Evolutionary conservation across 2,329 filamentous ascomycete species (phyloP), one percentile per base, ranked within the genome.

Genomic region (Aureobasidium sp.): DNA sequence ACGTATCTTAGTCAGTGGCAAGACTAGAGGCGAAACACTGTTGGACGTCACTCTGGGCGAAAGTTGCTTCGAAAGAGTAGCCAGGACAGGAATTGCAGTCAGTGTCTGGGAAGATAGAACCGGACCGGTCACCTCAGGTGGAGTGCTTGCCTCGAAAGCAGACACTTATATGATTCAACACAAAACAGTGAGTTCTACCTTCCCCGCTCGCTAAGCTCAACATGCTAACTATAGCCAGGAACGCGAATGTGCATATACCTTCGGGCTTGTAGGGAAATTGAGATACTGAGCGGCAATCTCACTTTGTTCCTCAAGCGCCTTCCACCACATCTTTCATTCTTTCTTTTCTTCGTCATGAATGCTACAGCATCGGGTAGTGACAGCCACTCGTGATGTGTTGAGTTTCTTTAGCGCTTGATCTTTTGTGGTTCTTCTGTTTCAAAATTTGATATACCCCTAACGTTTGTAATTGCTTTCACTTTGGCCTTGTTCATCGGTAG

Each of bases 31-130:
- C 24, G 79, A 86, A 64, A 80, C 87, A 1, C 74, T 96, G 39
- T 80, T 97, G 0, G 93, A 97, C 72, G 90, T 90, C 1, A 91
- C 91, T 52, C 79, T 97, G 1, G 88, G 88, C 12, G 91, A 91
- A 71, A 89, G 85, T 62, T 92, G 89, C 70, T 95, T 96, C 75
- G 88, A 92, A 67, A 80, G 89, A 19, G 85, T 96, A 64, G 92
- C 90, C 5, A 85, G 88, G 66, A 88, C 89, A 37, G 92, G 92
- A 50, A 93, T 97, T 68, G 90, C 94, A 1, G 86, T 96, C 61
- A 92, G 89, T 66, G 88, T 97, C 39, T 94, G 91, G 85, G 89
- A 94, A 72, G 78, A 80, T 65, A 69, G 71, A n/a, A 66, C 73
- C 2, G 74, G 74, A 17, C 69, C 72, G 8, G 77, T 78, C 33